These are phyloP conservation scores for Metahyphopichia silvanorum DNA, from an alignment of 805 yeast species.

Conservation along the genomic window DNA sequence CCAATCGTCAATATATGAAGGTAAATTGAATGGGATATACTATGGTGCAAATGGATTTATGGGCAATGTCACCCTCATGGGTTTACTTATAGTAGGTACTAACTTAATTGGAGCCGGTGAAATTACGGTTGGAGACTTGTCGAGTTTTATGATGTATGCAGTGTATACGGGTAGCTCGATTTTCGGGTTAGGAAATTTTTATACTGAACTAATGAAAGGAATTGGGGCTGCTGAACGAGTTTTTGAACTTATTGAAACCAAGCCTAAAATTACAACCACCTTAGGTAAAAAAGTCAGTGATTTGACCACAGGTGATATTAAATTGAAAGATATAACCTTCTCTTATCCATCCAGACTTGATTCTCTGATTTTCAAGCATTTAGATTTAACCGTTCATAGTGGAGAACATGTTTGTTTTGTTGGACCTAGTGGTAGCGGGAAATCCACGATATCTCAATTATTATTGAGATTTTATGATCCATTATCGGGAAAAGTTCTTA, in stretches of 20 bases:
- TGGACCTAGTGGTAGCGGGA: constrained; percentile 97
- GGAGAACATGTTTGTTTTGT: constrained; percentile 93
- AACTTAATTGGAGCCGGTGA: constrained; percentile 75
- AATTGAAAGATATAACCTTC: constrained; percentile 62
- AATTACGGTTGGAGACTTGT: constrained; percentile 80
- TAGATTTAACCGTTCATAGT: constrained; percentile 59
- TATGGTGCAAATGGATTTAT: constrained; percentile 78
- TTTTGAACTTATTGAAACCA: constrained; percentile 79
- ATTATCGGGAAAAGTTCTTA: constrained; percentile 52
- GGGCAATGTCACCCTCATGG: constrained; percentile 79
- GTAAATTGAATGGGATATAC: constrained; percentile 70
- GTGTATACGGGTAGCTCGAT: constrained; percentile 92
- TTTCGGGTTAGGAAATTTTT: constrained; percentile 85
- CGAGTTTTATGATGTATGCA: constrained; percentile 94
- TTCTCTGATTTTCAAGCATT: constrained; percentile 56
- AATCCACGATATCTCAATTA: constrained; percentile 81
- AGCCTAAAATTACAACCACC: constrained; percentile 68
- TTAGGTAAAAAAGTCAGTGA: constrained; percentile 49
- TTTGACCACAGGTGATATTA: constrained; percentile 51
- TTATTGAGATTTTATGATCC: constrained; percentile 85
- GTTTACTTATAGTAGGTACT: constrained; percentile 76
- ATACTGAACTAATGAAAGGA: constrained; percentile 94
- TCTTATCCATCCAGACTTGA: constrained; percentile 83
- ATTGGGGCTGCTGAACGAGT: constrained; percentile 93
- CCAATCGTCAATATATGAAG: constrained; percentile 74